Evolutionary conservation across 2,329 filamentous ascomycete genomes (phyloP), one percentile per base, ranked within the genome.

Genomic region (Eutypella sp.): DNA sequence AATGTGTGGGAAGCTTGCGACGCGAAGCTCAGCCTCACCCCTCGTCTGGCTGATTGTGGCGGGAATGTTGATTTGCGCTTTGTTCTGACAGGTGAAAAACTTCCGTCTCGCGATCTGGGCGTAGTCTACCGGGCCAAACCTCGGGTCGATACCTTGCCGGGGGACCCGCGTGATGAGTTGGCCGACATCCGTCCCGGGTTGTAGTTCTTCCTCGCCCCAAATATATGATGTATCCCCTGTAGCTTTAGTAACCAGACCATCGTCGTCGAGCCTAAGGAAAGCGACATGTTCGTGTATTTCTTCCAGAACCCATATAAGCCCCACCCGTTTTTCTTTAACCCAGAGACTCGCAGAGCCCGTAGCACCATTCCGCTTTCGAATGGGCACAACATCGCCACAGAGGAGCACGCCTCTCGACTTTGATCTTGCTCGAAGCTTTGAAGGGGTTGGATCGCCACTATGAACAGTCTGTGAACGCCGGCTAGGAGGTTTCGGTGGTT

Each of bases 331-430:
- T 67, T 99, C 93, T 71, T 99, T 99, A 3, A 99, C 93, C 93
- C 93, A 99, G 33, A 99, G 72, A 67, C 91, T 97, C 31, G 93
- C 93, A 47, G 93, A 91, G 2, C 93, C 93, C 4, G 85, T 92
- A 10, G 85, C 81, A 4, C 93, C 93, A 59, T 99, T 96, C 49
- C 93, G 82, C 68, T 97, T 99, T 64, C 91, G 87, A 48, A 99
- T 99, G 0, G 93, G 93, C 16, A 99, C 89, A n/a, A 99, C 92
- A 64, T 99, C 93, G 37, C 93, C 93, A 57, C 93, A 99, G 1
- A 99, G 76, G 43, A 99, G 68, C 22, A 99, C 93, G 3, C 92
- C 92, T 56, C 90, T 79, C 20, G 89, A 95, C 53, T 88, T 90
- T 57, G 79, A 85, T 54, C 72, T 64, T 10, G 59, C 61, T n/a